phyloP scores from a whole-genome alignment of 2,329 filamentous ascomycete species.

The Penicillium sp. region DNA sequence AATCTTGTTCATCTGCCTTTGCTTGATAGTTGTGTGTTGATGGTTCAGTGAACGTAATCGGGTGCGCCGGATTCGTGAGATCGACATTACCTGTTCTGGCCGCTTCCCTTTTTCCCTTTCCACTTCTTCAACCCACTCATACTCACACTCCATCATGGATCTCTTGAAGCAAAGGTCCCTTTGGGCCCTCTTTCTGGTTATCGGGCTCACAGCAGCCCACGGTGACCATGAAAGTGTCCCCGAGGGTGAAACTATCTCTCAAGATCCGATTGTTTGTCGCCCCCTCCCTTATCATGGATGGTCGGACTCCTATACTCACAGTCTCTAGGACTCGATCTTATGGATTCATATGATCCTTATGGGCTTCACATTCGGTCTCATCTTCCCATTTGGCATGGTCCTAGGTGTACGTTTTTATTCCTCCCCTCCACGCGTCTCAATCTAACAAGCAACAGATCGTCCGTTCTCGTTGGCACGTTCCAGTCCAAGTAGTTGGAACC shows the following conservation, averaged over 20 bases:
- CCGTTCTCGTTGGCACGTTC: slow-evolving; percentile 91
- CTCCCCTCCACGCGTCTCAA: not conserved
- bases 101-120: slow-evolving; percentile 9
- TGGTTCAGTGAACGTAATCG: slow-evolving; percentile 12
- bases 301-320: slow-evolving; percentile 1
- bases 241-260: slow-evolving; percentile 67
- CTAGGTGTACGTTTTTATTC: slow-evolving; percentile 65
- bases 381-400: slow-evolving; percentile 95
- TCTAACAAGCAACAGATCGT: slow-evolving; percentile 61
- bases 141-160: slow-evolving; percentile 16
- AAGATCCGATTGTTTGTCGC: slow-evolving; percentile 67
- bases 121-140: slow-evolving; percentile 5
- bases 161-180: slow-evolving; percentile 22
- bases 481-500: slow-evolving; percentile 74
- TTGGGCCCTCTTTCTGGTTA: slow-evolving; percentile 27
- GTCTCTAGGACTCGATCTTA: slow-evolving; percentile 68
- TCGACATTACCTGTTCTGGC: slow-evolving; percentile 7
- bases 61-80: slow-evolving; percentile 23
- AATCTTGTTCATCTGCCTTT: not conserved
- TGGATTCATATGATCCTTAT: slow-evolving; percentile 94
- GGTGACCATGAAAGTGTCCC: slow-evolving; percentile 61
- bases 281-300: slow-evolving; percentile 17
- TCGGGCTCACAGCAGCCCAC: slow-evolving; percentile 44
- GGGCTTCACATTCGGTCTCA: slow-evolving; percentile 81
- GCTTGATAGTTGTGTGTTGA: not conserved